A percentile compares a stretch with the other conserved stretches of the same genome.
Conservation (phyloP, 306 rosid genomes). For the Luffa acutangula region DNA sequence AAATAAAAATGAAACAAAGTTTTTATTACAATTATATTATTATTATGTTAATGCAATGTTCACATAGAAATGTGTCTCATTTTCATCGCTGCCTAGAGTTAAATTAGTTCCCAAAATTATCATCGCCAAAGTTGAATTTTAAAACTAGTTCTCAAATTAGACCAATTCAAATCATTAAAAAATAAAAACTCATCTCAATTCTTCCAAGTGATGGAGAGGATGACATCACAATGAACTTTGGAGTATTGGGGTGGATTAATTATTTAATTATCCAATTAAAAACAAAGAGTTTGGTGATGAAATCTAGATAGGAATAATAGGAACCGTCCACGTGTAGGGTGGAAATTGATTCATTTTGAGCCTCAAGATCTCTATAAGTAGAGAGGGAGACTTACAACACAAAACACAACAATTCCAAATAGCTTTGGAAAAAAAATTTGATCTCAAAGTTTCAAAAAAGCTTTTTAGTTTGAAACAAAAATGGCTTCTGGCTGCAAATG, state of each 20-base stretch:
- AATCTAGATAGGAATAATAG: neutral
- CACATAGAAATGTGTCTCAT: neutral
- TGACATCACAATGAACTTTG: neutral
- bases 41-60: neutral
- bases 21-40: too few species aligned
- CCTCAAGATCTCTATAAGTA: constrained; percentile 16
- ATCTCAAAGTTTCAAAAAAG: neutral
- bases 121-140: too few species aligned
- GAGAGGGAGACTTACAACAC: neutral
- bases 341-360: neutral
- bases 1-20: too few species aligned
- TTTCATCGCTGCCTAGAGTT: neutral
- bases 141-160: neutral
- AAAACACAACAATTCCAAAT: constrained; percentile 6
- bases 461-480: neutral
- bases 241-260: neutral
- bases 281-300: neutral
- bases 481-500: constrained; percentile 18
- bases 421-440: neutral
- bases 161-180: neutral
- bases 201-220: too few species aligned
- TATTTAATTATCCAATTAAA: neutral
- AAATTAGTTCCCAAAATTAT: too few species aligned
- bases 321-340: constrained; percentile 26
- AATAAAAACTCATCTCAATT: too few species aligned